phyloP scores from a whole-genome alignment of 2,329 filamentous ascomycete genomes.

The Arthrobotrys megalospora region DNA sequence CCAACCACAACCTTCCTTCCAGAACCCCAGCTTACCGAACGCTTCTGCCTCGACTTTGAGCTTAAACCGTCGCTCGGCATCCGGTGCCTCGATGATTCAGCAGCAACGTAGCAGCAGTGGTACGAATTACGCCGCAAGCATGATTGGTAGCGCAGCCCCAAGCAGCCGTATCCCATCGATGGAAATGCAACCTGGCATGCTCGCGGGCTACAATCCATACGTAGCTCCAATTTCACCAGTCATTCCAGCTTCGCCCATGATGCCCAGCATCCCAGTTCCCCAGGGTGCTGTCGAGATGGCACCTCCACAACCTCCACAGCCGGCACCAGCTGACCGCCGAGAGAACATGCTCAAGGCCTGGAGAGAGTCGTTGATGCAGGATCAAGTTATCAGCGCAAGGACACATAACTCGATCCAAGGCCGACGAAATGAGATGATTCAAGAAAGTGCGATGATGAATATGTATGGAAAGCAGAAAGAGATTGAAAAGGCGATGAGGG shows the following conservation, averaged over 20 bases:
- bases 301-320: constrained; percentile 55
- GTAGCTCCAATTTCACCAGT: background rate
- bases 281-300: constrained; percentile 56
- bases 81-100: constrained; percentile 28
- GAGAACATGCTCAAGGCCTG: constrained; percentile 77
- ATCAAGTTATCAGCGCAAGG: constrained; percentile 71
- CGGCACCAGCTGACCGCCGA: constrained; percentile 67
- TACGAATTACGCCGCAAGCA: constrained; percentile 50
- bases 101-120: constrained; percentile 57
- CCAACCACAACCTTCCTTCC: constrained; percentile 40
- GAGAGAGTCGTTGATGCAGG: constrained; percentile 76
- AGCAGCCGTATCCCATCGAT: constrained; percentile 62
- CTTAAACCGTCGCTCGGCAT: constrained; percentile 40
- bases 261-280: constrained; percentile 45
- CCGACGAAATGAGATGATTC: constrained; percentile 73
- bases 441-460: constrained; percentile 75
- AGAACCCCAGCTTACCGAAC: constrained; percentile 26
- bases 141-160: constrained; percentile 36
- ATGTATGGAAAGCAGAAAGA: constrained; percentile 73
- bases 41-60: constrained; percentile 41
- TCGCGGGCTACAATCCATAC: constrained; percentile 35
- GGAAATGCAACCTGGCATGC: constrained; percentile 54
- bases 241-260: constrained; percentile 26
- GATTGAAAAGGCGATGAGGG: constrained; percentile 73
- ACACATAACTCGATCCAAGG: constrained; percentile 71